Conservation (phyloP, 225 moss, liverwort and hornwort species). For the Pseudisothecium myosuroides region DNA sequence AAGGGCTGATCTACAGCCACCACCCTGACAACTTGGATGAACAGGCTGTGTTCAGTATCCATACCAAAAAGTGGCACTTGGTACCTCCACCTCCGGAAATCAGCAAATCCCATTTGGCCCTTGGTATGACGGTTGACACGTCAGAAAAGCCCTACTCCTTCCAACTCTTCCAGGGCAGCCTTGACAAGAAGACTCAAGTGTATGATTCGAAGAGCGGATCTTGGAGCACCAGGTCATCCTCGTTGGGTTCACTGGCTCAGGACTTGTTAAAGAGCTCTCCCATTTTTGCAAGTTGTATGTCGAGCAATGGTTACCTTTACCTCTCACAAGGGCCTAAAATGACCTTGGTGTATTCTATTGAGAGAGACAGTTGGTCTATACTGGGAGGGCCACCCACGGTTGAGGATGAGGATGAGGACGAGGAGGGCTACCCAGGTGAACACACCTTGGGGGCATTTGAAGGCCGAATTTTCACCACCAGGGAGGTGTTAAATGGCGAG, state of each 20-base stretch:
- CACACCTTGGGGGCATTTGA: neutral
- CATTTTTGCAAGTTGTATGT: neutral
- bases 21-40: too few species aligned
- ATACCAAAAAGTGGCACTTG: neutral
- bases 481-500: neutral
- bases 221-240: neutral
- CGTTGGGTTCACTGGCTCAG: neutral
- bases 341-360: neutral
- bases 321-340: neutral
- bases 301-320: neutral
- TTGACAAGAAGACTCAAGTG: neutral
- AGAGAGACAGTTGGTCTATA: neutral
- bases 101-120: neutral
- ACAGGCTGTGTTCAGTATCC: neutral
- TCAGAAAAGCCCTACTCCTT: neutral
- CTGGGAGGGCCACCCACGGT: neutral
- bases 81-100: neutral
- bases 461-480: neutral
- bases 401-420: neutral
- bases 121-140: neutral
- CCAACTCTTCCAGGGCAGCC: neutral
- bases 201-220: neutral
- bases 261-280: too few species aligned
- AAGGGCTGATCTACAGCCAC: neutral
- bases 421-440: too few species aligned